A percentile compares a stretch with the other conserved stretches of the same genome.
Conservation (phyloP, 768 basidiomycete genomes). For the Hebeloma cylindrosporum region DNA sequence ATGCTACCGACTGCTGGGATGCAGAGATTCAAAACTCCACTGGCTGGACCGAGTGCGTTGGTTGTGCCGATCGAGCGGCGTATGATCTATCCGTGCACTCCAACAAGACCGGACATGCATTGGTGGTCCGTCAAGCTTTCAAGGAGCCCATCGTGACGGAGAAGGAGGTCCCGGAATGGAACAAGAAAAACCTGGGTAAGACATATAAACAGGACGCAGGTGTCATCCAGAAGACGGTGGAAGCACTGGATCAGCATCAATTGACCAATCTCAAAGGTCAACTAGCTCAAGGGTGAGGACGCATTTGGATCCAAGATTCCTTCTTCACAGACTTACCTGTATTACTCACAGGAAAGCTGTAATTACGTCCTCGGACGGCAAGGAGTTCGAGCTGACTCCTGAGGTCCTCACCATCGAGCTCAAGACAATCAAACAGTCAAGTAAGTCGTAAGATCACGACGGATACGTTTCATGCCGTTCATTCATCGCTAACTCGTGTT, state of each 20-base stretch:
- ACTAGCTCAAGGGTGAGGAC: slow-evolving; percentile 68
- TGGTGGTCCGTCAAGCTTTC: slow-evolving; percentile 84
- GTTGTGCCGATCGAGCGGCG: slow-evolving; percentile 96
- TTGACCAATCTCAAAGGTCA: slow-evolving; percentile 68
- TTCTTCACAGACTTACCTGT: neutral
- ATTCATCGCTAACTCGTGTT: slow-evolving; percentile 5
- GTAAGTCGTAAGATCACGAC: slow-evolving; percentile 41
- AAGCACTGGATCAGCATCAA: slow-evolving; percentile 62
- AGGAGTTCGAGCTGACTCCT: slow-evolving; percentile 67
- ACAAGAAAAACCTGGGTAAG: slow-evolving; percentile 89
- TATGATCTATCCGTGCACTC: slow-evolving; percentile 94
- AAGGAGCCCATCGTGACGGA: slow-evolving; percentile 85
- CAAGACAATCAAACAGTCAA: slow-evolving; percentile 84
- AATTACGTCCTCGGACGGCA: slow-evolving; percentile 59
- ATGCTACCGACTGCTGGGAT: slow-evolving; percentile 99
- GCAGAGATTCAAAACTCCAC: slow-evolving; percentile 92
- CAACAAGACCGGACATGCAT: slow-evolving; percentile 75
- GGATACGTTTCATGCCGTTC: neutral
- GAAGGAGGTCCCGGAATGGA: slow-evolving; percentile 73
- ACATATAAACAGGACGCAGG: slow-evolving; percentile 85
- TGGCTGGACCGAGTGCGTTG: slow-evolving; percentile 98
- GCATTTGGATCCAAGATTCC: slow-evolving; percentile 1
- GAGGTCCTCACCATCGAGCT: slow-evolving; percentile 76
- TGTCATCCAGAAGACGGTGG: slow-evolving; percentile 60
- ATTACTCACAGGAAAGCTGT: slow-evolving; percentile 45